Conservation (phyloP, 306 rosid genomes). For the Prunus mongolica region DNA sequence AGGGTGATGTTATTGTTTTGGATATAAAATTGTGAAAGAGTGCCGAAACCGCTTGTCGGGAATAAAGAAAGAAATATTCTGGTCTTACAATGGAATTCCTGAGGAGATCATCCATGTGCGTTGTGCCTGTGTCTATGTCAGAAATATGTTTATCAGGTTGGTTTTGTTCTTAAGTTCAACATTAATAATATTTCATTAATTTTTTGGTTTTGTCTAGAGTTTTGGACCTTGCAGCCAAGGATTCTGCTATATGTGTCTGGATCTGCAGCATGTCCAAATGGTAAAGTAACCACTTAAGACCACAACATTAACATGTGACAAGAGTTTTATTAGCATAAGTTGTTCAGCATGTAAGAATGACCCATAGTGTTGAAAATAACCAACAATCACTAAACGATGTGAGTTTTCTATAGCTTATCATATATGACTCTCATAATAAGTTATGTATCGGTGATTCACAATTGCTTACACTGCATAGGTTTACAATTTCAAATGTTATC, state of each 20-base stretch:
- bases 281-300: neutral
- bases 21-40: conserved; percentile 12
- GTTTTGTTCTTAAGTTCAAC: conserved; percentile 9
- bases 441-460: no score
- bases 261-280: neutral
- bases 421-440: no score
- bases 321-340: neutral
- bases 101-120: conserved; percentile 31
- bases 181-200: neutral
- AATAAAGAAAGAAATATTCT: conserved; percentile 22
- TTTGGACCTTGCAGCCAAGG: neutral
- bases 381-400: no score
- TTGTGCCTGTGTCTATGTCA: conserved; percentile 12
- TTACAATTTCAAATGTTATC: no score
- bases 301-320: neutral
- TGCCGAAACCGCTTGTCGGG: conserved; percentile 41
- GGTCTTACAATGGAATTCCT: conserved; percentile 7
- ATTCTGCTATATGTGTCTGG: neutral
- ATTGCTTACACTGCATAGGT: no score
- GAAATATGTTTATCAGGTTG: conserved; percentile 23
- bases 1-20: neutral
- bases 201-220: neutral
- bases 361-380: no score
- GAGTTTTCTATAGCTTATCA: no score
- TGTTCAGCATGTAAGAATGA: no score